Percentiles rank a stretch among this genome's conserved stretches.
Evolutionary conservation across 139 green algal genomes (phyloP).

Genomic region (Micractinium sp.): DNA sequence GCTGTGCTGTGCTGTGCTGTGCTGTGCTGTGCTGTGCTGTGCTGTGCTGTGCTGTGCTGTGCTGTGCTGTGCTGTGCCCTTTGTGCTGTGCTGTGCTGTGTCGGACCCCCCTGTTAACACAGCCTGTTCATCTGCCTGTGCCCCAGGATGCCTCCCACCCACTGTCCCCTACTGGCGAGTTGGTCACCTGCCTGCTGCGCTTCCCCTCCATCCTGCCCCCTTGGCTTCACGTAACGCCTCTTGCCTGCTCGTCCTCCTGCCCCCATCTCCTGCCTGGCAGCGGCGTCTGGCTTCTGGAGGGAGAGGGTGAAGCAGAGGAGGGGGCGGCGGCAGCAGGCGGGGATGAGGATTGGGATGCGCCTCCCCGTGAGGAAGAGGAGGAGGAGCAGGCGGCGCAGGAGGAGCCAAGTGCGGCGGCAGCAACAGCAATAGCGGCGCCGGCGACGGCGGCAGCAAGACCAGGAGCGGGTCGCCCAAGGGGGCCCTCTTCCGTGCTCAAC

Average conservation of each 20-base stretch:
- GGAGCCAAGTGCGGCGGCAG: neutral
- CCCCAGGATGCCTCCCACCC: too few relatives aligned
- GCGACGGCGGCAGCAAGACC: neutral
- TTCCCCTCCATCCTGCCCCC: too few relatives aligned
- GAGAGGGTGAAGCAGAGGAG: slow-evolving; percentile 36
- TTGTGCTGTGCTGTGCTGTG: too few relatives aligned
- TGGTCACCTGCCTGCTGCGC: too few relatives aligned
- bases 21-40: too few relatives aligned
- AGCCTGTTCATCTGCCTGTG: too few relatives aligned
- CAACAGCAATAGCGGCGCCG: neutral
- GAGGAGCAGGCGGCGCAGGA: neutral
- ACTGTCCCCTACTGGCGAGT: too few relatives aligned
- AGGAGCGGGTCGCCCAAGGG: neutral
- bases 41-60: too few relatives aligned
- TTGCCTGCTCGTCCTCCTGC: too few relatives aligned
- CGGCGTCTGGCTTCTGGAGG: slow-evolving; percentile 68
- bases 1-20: neutral
- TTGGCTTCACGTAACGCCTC: too few relatives aligned
- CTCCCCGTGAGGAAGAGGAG: neutral
- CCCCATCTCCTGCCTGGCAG: neutral
- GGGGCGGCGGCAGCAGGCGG: neutral
- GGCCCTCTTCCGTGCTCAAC: neutral
- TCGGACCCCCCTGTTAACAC: too few relatives aligned
- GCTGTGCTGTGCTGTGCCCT: too few relatives aligned
- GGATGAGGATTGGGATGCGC: neutral